Evolutionary conservation across 2,329 filamentous ascomycete genomes (phyloP), one percentile per base, ranked within the genome.

Genomic region (Paracamarosporium sp.): DNA sequence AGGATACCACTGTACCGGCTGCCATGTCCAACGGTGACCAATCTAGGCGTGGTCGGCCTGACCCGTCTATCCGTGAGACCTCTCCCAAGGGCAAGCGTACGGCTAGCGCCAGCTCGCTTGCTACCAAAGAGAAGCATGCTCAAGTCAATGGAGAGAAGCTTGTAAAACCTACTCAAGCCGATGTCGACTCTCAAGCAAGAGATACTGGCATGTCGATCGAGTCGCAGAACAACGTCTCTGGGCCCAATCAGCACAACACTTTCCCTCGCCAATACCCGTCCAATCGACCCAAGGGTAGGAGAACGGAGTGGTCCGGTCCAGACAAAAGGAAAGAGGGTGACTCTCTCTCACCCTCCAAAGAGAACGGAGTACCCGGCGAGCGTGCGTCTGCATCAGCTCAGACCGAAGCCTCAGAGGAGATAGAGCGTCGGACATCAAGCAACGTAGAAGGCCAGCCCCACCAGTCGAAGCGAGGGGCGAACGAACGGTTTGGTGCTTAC

Each of bases 41-140:
- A 24, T 56, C 66, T n/a, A 76, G 68, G 61, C 73, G 72, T 44
- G 73, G 71, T 31, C 70, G 71, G 30, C 28, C 64, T 24, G 73
- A 74, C 28, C 69, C 59, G 17, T 56, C 61, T 30, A 44, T 62
- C 12, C 56, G 69, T 43, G 74, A 77, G 24, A 50, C 63, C 6
- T 73, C 72, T 46, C 67, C 73, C 8, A 77, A 75, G 56, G 50
- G 64, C 5, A 78, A 78, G 67, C 71, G 76, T 45, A 64, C 70
- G 35, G 69, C 63, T 11, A 77, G 70, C 53, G 69, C 69, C 36
- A 65, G 72, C 22, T 74, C 77, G 4, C 55, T 67, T 46, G 59
- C 62, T 27, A 56, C 66, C 27, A 74, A 73, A 53, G 70, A 72
- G 11, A 72, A 72, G 53, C 45, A 54, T 8, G 56, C 67, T 5